phyloP scores from a whole-genome alignment of 202 grass and related monocot species.

The Dendrocalamus latiflorus region DNA sequence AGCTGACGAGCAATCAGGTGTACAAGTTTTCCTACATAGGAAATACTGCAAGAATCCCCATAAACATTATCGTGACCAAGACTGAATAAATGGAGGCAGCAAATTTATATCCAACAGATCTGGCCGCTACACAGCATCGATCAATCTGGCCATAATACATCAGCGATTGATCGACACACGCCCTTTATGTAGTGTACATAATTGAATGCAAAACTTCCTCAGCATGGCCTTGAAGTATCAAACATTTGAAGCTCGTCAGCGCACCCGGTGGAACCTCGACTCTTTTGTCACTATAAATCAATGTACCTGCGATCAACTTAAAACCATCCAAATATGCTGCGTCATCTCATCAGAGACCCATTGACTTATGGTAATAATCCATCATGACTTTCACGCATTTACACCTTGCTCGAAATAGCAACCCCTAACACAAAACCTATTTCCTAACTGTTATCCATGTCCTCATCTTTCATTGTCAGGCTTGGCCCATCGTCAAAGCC shows the following conservation, averaged over 20 bases:
- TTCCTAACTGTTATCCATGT: conserved; percentile 74
- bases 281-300: conserved; percentile 25
- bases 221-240: conserved; percentile 36
- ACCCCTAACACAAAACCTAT: conserved; percentile 20
- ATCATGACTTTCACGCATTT: conserved; percentile 12
- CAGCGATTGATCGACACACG: background rate
- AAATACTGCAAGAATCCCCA: conserved; percentile 14
- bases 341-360: conserved; percentile 17
- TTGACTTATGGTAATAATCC: conserved; percentile 1
- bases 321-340: conserved; percentile 22
- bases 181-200: conserved; percentile 51
- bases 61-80: conserved; percentile 37
- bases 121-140: conserved; percentile 29
- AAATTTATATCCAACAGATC: conserved; percentile 54
- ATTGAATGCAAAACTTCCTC: conserved; percentile 50
- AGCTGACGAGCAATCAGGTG: conserved; percentile 13
- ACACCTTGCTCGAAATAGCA: conserved; percentile 26
- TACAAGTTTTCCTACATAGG: conserved; percentile 14
- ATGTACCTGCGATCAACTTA: conserved; percentile 23
- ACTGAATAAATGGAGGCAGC: conserved; percentile 45
- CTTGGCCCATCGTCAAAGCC: conserved; percentile 82
- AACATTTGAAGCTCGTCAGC: conserved; percentile 22
- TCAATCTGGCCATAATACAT: conserved; percentile 39
- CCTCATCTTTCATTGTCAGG: conserved; percentile 59
- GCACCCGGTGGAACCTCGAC: background rate